phyloP scores from a whole-genome alignment of 352 stramenopile species.

The Phytophthora niederhauseri region DNA sequence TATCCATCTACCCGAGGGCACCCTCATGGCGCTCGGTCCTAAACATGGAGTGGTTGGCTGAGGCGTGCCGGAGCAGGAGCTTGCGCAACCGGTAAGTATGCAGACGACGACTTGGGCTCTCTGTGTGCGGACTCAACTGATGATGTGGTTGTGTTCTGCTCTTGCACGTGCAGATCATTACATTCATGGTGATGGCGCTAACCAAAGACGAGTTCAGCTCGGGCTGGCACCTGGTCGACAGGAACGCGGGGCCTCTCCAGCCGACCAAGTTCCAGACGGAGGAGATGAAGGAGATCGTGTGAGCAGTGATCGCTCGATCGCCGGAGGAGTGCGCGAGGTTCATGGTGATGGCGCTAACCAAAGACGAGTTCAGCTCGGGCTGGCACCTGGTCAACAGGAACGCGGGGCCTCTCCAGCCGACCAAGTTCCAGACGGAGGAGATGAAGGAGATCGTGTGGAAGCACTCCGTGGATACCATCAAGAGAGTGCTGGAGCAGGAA shows the following conservation, averaged over 20 bases:
- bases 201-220: slow-evolving; percentile 24
- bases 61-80: too few species aligned
- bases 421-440: slow-evolving; percentile 28
- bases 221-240: slow-evolving; percentile 21
- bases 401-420: slow-evolving; percentile 13
- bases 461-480: slow-evolving; percentile 19
- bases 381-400: slow-evolving; percentile 25
- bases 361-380: slow-evolving; percentile 19
- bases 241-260: slow-evolving; percentile 12
- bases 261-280: slow-evolving; percentile 29
- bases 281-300: slow-evolving; percentile 31
- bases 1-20: too few species aligned
- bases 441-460: slow-evolving; percentile 35
- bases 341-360: slow-evolving; percentile 21
- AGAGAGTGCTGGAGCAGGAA: slow-evolving; percentile 16
- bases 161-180: too few species aligned
- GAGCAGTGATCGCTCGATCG: slow-evolving; percentile 12
- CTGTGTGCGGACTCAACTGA: too few species aligned
- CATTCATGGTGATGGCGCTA: slow-evolving; percentile 20
- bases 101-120: too few species aligned
- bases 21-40: too few species aligned
- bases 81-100: too few species aligned
- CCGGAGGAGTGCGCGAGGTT: slow-evolving; percentile 18
- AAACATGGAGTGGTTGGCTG: too few species aligned
- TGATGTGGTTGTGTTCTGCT: too few species aligned